Evolutionary conservation across 2,329 filamentous ascomycete species (phyloP), one percentile per base, ranked within the genome.

Genomic region (Aspergillus sp.): DNA sequence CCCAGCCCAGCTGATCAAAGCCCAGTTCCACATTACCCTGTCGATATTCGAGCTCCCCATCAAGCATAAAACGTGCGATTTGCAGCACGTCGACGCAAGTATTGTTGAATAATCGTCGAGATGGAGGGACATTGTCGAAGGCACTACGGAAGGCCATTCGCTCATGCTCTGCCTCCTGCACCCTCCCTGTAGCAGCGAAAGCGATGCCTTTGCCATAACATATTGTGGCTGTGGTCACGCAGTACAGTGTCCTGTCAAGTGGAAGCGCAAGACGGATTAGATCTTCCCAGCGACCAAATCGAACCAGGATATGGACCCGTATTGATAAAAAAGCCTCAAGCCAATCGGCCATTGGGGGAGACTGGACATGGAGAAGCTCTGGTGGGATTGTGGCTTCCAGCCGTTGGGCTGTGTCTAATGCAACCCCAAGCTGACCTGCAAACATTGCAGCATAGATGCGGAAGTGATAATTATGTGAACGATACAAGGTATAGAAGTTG

Each of bases 261-360:
- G 83, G 84, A 0, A 85, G 52, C 0, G 66, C 47, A 1, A 85
- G 63, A 1, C 65, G 63, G n/a, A 82, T 65, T 12, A 89, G 70
- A 1, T 86, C 81, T 0, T 79, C 58, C 86, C 86, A 89, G 7
- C 68, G 69, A 0, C 86, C 86, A 52, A 89, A 90, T 0, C 86
- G 80, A 29, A 90, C 73, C 10, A 86, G 69, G 0, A 82, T 80
- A 60, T 90, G 85, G 1, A 82, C 66, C 1, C 80, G 76, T 60
- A 86, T 78, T 1, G 77, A 73, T 2, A 84, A 62, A 52, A 87
- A 88, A 1, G 77, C 76, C 63, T 89, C 86, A 0, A 89, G 68
- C 82, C 83, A 88, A 62, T 89, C 83, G 0, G 84, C 85, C 84
- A 89, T 88, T 0, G 84, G 83, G 0, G 85, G 85, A 0, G 78